These are phyloP conservation scores for Backusella macrospora DNA, from an alignment of 192 early-diverging fungal species.

Conservation along the genomic window DNA sequence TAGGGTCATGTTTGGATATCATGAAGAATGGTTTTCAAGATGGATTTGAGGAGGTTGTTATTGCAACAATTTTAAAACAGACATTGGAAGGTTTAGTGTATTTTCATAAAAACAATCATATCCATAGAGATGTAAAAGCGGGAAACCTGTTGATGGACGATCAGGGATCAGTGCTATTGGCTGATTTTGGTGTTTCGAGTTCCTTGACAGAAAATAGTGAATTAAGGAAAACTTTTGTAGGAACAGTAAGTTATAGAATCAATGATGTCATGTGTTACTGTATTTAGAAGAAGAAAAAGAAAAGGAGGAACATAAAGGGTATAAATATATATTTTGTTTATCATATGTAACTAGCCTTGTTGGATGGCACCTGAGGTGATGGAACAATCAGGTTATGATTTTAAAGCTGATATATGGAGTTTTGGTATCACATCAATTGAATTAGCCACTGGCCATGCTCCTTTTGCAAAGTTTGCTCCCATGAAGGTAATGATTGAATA, in stretches of 20 bases:
- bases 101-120: conserved; percentile 65
- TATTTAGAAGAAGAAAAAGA: neutral
- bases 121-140: conserved; percentile 74
- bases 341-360: conserved; percentile 28
- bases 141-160: conserved; percentile 71
- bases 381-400: conserved; percentile 87
- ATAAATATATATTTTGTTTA: neutral
- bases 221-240: conserved; percentile 73
- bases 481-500: conserved; percentile 60
- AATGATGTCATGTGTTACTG: neutral
- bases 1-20: conserved; percentile 85
- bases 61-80: conserved; percentile 83
- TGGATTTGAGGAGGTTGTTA: conserved; percentile 79
- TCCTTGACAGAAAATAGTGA: conserved; percentile 67
- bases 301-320: neutral
- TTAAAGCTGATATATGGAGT: conserved; percentile 90
- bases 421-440: conserved; percentile 90
- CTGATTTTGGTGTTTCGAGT: conserved; percentile 74
- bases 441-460: conserved; percentile 84
- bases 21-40: conserved; percentile 81
- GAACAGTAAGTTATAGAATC: conserved; percentile 48
- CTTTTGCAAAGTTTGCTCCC: conserved; percentile 85
- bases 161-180: conserved; percentile 62
- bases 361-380: conserved; percentile 69
- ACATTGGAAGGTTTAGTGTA: conserved; percentile 67